phyloP scores from a whole-genome alignment of 352 stramenopile genomes.

The Globisporangium recalcitrans region DNA sequence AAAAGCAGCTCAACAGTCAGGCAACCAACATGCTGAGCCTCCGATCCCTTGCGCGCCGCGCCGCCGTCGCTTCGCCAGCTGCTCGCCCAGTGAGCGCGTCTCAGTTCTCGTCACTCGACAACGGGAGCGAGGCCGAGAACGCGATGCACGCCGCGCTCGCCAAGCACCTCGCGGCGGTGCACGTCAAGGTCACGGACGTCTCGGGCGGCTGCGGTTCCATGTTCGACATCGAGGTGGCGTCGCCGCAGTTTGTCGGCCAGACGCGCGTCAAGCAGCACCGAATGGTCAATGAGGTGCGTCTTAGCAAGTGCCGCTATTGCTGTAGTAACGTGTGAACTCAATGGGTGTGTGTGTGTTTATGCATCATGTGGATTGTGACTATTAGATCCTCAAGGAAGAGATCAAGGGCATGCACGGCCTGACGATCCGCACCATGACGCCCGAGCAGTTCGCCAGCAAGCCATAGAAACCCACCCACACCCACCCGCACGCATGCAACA shows the following conservation, averaged over 20 bases:
- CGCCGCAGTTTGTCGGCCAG: constrained; percentile 68
- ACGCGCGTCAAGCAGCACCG: constrained; percentile 85
- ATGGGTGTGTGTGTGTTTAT: not conserved
- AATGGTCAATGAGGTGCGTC: constrained; percentile 76
- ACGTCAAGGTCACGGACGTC: constrained; percentile 85
- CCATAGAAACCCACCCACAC: constrained; percentile 21
- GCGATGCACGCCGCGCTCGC: constrained; percentile 65
- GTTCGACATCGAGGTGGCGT: constrained; percentile 86
- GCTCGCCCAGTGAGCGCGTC: not conserved
- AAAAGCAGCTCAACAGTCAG: not conserved
- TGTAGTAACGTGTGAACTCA: not conserved
- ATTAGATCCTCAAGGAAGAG: constrained; percentile 73
- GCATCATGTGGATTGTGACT: not conserved
- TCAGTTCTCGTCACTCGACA: constrained; percentile 20
- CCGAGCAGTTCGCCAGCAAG: constrained; percentile 67
- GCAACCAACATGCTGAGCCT: constrained; percentile 10
- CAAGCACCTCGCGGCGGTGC: constrained; percentile 52
- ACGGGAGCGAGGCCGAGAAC: constrained; percentile 45
- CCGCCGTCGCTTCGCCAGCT: not conserved
- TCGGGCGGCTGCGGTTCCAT: constrained; percentile 87
- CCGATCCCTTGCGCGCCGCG: constrained; percentile 1
- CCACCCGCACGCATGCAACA: not conserved
- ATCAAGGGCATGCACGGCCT: constrained; percentile 86
- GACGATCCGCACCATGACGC: constrained; percentile 78
- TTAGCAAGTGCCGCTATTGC: not conserved